Conservation (phyloP, 352 stramenopile genomes). For the Elongisporangium undulatum region DNA sequence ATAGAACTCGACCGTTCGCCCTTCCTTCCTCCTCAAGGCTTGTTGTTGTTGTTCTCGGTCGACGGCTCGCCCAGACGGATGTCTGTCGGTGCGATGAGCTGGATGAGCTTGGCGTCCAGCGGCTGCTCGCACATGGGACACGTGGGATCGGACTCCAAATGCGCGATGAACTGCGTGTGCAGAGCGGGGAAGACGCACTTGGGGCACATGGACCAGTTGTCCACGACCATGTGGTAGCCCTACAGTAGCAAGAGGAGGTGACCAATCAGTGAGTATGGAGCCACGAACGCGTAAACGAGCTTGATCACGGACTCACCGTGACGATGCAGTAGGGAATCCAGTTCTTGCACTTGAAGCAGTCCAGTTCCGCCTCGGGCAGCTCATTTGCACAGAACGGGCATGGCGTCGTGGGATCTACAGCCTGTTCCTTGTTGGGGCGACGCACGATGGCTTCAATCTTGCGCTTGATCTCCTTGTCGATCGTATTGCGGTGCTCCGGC, state of each 20-base stretch:
- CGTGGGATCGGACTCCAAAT: conserved; percentile 62
- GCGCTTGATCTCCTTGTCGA: conserved; percentile 88
- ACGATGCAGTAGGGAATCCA: conserved; percentile 92
- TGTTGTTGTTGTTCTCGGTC: conserved; percentile 2
- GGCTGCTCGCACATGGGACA: conserved; percentile 80
- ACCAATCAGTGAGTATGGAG: conserved; percentile 1
- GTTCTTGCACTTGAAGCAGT: conserved; percentile 91
- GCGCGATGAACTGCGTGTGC: conserved; percentile 82
- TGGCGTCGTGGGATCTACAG: conserved; percentile 52
- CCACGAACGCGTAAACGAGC: conserved; percentile 3
- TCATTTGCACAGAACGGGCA: conserved; percentile 84
- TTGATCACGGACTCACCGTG: conserved; percentile 44
- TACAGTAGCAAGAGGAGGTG: conserved; percentile 10
- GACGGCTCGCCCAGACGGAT: conserved; percentile 8
- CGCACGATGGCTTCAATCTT: conserved; percentile 95
- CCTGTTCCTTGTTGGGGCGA: conserved; percentile 87
- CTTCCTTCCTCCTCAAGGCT: neutral
- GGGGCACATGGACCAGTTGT: conserved; percentile 91
- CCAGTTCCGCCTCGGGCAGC: conserved; percentile 82
- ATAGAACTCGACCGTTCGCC: neutral
- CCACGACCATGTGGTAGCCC: conserved; percentile 92
- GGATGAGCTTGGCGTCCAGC: conserved; percentile 13
- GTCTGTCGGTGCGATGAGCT: conserved; percentile 2
- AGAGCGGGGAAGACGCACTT: conserved; percentile 87
- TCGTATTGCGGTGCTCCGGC: conserved; percentile 83